Base-by-base conservation (phyloP, 805 yeast genomes). In the Tetrapisispora phaffii region DNA sequence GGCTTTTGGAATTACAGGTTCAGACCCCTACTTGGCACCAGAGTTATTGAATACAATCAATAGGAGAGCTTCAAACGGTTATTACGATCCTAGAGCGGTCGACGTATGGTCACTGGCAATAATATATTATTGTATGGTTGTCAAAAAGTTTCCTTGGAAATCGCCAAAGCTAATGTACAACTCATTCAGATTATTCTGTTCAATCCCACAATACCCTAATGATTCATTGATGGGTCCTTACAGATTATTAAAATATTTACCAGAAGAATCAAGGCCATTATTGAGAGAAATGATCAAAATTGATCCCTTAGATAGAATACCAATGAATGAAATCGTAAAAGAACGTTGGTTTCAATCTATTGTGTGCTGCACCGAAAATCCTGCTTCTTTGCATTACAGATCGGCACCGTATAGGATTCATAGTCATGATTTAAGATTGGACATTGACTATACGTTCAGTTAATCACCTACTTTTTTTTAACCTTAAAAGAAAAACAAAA, bases 51-150 rank as follows among this genome's bases (percentile, higher is more conserved):
- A 67, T 19, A 33, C 36, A 10, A 17, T 19, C 2, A 23, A 29
- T 12, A 17, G 33, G 13, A 21, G 26, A 13, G 16, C 19, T 13
- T 43, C 45, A 17, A 37, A 46, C 3, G 39, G 42, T 15, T 39
- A 44, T 29, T 90, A 90, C 62, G 96, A 90, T 62, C 93, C 97
- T 17, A 76, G 93, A 42, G 80, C 82, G 6, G 86, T 81, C 2
- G 98, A 90, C 61, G 77, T 89, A 20, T 90, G 98, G 98, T 85
- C 96, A 1, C 70, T 86, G 44, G 97, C 95, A 0, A 85, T 90
- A 24, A 86, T 93, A 44, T 90, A 75, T 60, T 87, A 95, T 62
- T 89, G 97, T 66, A 85, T 88, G 89, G 72, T 82, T 2, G 68
- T 89, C 52, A 77, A 83, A 53, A 68, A 95, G 48, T 90, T 90